These are phyloP conservation scores for Selenicereus undatus DNA, from an alignment of 148 eudicot genomes.

Conservation along the genomic window DNA sequence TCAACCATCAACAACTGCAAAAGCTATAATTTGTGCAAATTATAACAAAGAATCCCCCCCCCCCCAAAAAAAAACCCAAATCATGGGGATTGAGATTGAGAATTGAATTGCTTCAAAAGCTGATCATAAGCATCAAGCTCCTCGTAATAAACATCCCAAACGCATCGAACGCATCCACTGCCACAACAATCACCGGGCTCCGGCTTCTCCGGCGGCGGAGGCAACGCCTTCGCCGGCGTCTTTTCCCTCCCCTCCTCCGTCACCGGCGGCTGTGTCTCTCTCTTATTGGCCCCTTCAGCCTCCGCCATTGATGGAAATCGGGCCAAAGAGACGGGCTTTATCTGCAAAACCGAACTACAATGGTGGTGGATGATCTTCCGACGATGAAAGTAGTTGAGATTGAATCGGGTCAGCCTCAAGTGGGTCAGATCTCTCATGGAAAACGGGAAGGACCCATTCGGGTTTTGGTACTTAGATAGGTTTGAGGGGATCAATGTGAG, in stretches of 20 bases:
- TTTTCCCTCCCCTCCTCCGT: not conserved
- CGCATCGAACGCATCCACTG: conserved; percentile 75
- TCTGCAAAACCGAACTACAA: not conserved
- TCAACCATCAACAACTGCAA: not conserved
- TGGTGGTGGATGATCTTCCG: not conserved
- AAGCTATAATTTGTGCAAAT: not conserved
- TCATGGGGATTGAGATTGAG: not conserved
- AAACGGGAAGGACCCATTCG: conserved; percentile 12
- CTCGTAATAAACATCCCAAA: conserved; percentile 71
- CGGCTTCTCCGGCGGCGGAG: conserved; percentile 72
- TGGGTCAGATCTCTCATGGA: conserved; percentile 29
- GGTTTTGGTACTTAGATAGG: not conserved
- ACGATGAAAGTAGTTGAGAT: conserved; percentile 10
- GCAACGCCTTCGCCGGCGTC: conserved; percentile 19
- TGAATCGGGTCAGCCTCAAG: conserved; percentile 10
- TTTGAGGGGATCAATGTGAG: not conserved
- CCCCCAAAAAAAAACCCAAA: not conserved
- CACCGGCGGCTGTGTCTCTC: not conserved
- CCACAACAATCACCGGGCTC: conserved; percentile 77
- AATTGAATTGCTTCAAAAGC: conserved; percentile 27
- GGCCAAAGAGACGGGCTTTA: conserved; percentile 9
- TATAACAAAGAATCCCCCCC: not conserved
- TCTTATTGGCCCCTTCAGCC: not conserved
- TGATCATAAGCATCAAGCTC: conserved; percentile 56
- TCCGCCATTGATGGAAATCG: conserved; percentile 15